These are phyloP conservation scores for Microstroma glucosiphilum DNA, from an alignment of 1,284 basidiomycete species.

Conservation along the genomic window DNA sequence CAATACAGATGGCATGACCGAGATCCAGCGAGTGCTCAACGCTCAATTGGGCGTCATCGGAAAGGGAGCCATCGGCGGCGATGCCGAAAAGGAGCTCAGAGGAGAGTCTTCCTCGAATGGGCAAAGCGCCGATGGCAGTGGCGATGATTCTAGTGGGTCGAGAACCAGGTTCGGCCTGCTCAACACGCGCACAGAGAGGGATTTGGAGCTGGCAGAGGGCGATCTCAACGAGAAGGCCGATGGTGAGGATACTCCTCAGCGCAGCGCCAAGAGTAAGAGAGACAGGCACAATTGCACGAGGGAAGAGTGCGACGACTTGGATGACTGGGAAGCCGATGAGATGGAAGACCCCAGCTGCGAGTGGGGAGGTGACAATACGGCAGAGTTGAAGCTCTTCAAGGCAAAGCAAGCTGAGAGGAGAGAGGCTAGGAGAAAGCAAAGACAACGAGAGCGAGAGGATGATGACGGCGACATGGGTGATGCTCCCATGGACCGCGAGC, in stretches of 20 bases:
- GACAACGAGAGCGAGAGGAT: conserved; percentile 15
- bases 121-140: conserved; percentile 4
- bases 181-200: conserved; percentile 29
- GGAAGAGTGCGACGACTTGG: conserved; percentile 29
- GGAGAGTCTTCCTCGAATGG: conserved; percentile 19
- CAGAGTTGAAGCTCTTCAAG: conserved; percentile 35
- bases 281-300: background rate
- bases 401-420: conserved; percentile 17
- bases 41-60: conserved; percentile 40
- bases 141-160: conserved; percentile 17
- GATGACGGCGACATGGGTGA: conserved; percentile 29
- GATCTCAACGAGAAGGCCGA: conserved; percentile 1
- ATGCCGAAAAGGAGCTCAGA: conserved; percentile 33
- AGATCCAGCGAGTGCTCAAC: conserved; percentile 22
- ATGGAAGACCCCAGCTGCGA: conserved; percentile 34
- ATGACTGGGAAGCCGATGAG: conserved; percentile 37
- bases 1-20: conserved; percentile 16
- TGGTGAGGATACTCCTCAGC: conserved; percentile 2
- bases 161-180: conserved; percentile 22
- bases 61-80: conserved; percentile 36
- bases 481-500: conserved; percentile 32
- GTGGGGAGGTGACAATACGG: conserved; percentile 45
- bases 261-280: background rate
- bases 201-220: conserved; percentile 33
- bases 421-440: background rate